Percentiles rank a stretch among this genome's conserved stretches.
Evolutionary conservation across 371 early-diverging fungal species (phyloP).

Genomic region (Mucor piriformis): DNA sequence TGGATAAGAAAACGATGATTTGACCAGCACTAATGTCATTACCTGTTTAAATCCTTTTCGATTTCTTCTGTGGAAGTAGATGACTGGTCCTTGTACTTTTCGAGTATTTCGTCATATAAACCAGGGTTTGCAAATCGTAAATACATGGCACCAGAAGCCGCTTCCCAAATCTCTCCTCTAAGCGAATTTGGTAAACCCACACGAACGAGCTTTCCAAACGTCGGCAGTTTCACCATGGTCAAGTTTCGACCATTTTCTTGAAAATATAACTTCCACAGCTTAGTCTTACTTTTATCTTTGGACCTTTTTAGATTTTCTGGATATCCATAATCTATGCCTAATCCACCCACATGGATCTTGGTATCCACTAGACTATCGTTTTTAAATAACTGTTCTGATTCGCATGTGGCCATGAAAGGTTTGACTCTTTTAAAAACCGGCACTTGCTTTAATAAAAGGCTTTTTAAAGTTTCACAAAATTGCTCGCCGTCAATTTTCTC

Average conservation of each 20-base stretch:
- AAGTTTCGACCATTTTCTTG: slow-evolving; percentile 89
- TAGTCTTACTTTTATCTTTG: slow-evolving; percentile 78
- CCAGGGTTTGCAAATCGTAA: slow-evolving; percentile 86
- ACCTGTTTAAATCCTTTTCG: slow-evolving; percentile 96
- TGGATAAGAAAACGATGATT: too few species aligned
- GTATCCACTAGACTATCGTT: slow-evolving; percentile 43
- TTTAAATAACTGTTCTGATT: slow-evolving; percentile 73
- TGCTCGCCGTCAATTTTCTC: slow-evolving; percentile 56
- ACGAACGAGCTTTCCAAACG: slow-evolving; percentile 88
- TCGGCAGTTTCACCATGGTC: slow-evolving; percentile 78
- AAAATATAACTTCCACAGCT: slow-evolving; percentile 81
- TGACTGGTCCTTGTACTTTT: slow-evolving; percentile 67
- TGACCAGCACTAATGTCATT: too few species aligned
- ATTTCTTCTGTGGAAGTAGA: slow-evolving; percentile 91
- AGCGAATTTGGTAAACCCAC: slow-evolving; percentile 91
- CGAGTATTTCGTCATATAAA: slow-evolving; percentile 78
- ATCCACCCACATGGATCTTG: slow-evolving; percentile 60
- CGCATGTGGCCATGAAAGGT: slow-evolving; percentile 76
- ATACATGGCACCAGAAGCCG: slow-evolving; percentile 88
- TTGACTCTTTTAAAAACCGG: slow-evolving; percentile 76
- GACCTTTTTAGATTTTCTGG: slow-evolving; percentile 78
- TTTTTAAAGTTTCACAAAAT: slow-evolving; percentile 57
- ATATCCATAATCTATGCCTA: slow-evolving; percentile 88
- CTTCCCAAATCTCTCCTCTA: slow-evolving; percentile 97
- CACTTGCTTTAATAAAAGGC: slow-evolving; percentile 57